A percentile compares a stretch with the other conserved stretches of the same genome.
Evolutionary conservation across 139 green algal species (phyloP).

Genomic region (Pedinophyceae sp.): DNA sequence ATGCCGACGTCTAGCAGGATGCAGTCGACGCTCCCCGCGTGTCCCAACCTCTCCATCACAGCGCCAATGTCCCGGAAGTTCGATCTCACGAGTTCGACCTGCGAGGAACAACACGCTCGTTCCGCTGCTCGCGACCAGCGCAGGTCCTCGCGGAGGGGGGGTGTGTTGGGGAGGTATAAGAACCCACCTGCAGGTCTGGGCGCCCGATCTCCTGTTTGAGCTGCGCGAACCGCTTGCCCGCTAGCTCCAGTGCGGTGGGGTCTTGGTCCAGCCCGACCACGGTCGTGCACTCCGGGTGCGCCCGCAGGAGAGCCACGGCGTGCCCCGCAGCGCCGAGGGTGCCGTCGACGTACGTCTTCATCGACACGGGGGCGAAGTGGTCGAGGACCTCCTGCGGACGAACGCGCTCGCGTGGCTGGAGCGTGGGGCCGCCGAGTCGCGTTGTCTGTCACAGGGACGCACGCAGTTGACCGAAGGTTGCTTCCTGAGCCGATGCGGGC

Average conservation of each 20-base stretch:
- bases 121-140: background rate
- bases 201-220: background rate
- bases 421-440: too few species aligned
- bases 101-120: background rate
- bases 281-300: slow-evolving; percentile 50
- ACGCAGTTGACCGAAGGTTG: too few species aligned
- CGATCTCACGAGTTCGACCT: slow-evolving; percentile 22
- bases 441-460: too few species aligned
- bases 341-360: slow-evolving; percentile 60
- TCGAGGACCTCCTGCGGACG: too few species aligned
- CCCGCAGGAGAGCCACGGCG: slow-evolving; percentile 30
- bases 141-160: background rate
- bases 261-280: slow-evolving; percentile 78
- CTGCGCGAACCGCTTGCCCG: slow-evolving; percentile 24
- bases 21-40: slow-evolving; percentile 21
- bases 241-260: slow-evolving; percentile 48
- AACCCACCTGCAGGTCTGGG: background rate
- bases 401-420: too few species aligned
- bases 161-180: background rate
- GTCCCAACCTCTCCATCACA: slow-evolving; percentile 16
- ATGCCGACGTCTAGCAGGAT: slow-evolving; percentile 88
- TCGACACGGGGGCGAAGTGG: too few species aligned
- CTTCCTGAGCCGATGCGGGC: too few species aligned
- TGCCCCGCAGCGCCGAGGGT: slow-evolving; percentile 81
- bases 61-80: slow-evolving; percentile 33